Evolutionary conservation across 2,329 filamentous ascomycete genomes (phyloP).

Genomic region (Ceratocystiopsis sp.): DNA sequence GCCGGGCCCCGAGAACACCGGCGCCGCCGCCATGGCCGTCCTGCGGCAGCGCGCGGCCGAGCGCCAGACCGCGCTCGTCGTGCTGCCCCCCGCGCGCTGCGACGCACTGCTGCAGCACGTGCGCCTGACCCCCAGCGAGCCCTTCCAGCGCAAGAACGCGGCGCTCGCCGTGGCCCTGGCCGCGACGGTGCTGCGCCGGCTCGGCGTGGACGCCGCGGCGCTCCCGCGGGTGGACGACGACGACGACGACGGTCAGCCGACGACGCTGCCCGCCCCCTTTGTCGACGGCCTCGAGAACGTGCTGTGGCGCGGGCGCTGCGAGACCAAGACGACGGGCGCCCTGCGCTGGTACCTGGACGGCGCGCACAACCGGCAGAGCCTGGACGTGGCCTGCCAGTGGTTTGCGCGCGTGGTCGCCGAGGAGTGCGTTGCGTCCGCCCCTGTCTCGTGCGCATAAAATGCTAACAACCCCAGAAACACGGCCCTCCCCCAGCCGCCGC

Average conservation of each 20-base stretch:
- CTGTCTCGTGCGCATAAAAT: no score
- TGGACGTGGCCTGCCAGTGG: conserved; percentile 62
- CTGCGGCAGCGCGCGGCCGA: conserved; percentile 33
- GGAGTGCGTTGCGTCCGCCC: not conserved
- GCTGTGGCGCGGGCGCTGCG: conserved; percentile 59
- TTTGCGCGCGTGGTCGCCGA: conserved; percentile 32
- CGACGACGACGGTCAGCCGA: conserved; percentile 1
- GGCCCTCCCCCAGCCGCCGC: not conserved
- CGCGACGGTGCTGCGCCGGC: conserved; percentile 25
- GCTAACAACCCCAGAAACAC: not conserved
- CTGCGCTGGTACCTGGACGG: conserved; percentile 72
- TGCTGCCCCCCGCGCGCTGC: conserved; percentile 8
- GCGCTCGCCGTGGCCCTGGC: conserved; percentile 19
- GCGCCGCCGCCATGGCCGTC: conserved; percentile 26
- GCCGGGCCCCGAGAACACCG: conserved; percentile 17
- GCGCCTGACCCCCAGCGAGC: conserved; percentile 6
- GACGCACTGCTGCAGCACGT: conserved; percentile 4
- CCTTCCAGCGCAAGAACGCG: conserved; percentile 12
- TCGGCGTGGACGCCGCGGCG: conserved; percentile 27
- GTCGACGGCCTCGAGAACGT: conserved; percentile 47
- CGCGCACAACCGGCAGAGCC: conserved; percentile 73
- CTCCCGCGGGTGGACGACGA: conserved; percentile 2
- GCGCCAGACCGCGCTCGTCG: conserved; percentile 18
- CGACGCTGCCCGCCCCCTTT: conserved; percentile 35
- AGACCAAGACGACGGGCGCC: conserved; percentile 33